phyloP scores from a whole-genome alignment of 31 red algal genomes.

The Asparagopsis taxiformis region DNA sequence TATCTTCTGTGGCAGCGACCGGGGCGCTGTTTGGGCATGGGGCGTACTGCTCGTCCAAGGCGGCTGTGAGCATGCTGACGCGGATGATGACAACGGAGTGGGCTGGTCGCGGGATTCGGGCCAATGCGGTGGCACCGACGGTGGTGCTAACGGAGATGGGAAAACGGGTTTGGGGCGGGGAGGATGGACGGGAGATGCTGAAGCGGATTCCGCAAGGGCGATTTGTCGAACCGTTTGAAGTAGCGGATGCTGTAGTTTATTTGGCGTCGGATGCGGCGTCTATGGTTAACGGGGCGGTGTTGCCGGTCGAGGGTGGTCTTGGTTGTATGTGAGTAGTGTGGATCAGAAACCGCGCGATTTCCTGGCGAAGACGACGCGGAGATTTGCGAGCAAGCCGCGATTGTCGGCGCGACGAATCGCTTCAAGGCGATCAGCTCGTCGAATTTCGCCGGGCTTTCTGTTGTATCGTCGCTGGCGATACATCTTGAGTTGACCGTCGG shows the following conservation, averaged over 20 bases:
- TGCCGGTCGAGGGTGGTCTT: too few relatives aligned
- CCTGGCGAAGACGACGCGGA: neutral
- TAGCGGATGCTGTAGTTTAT: too few relatives aligned
- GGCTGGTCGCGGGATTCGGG: constrained; percentile 52
- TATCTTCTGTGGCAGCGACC: constrained; percentile 45
- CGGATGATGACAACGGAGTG: constrained; percentile 69
- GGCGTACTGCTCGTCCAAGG: constrained; percentile 85
- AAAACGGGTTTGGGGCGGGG: constrained; percentile 46
- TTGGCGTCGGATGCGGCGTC: too few relatives aligned
- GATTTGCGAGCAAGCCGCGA: neutral
- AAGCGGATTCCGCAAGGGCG: constrained; percentile 67
- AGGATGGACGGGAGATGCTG: constrained; percentile 51
- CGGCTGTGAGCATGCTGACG: constrained; percentile 70
- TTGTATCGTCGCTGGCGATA: neutral
- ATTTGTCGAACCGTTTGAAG: too few relatives aligned
- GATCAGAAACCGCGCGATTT: constrained; percentile 12
- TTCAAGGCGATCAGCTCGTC: neutral
- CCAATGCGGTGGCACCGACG: constrained; percentile 85
- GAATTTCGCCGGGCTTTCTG: neutral
- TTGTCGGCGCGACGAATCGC: neutral
- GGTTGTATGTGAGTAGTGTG: too few relatives aligned
- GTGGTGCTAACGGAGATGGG: constrained; percentile 95
- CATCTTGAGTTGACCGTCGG: neutral
- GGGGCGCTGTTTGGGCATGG: constrained; percentile 34
- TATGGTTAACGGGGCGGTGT: too few relatives aligned